Conservation (phyloP, 331 rosid species). For the Telfairia occidentalis region DNA sequence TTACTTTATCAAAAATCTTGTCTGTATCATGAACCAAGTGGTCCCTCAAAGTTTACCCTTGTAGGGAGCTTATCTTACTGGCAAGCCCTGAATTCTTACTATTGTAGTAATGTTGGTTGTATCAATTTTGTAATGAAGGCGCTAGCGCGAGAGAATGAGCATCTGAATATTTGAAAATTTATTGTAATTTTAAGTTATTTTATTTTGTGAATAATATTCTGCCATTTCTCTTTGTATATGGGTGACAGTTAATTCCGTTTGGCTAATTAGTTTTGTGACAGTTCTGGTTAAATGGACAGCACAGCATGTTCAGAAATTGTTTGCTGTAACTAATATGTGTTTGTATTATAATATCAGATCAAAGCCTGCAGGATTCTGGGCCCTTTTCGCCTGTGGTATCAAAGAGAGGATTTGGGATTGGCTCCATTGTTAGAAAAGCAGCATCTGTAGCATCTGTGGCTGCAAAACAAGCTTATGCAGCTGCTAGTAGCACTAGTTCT, state of each 20-base stretch:
- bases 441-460: slow-evolving; percentile 84
- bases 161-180: neutral
- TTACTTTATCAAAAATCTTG: neutral
- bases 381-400: slow-evolving; percentile 77
- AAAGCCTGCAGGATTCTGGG: slow-evolving; percentile 68
- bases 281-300: neutral
- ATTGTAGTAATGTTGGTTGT: neutral
- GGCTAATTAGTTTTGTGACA: neutral
- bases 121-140: neutral
- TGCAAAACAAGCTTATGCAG: slow-evolving; percentile 82
- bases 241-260: neutral
- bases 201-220: neutral
- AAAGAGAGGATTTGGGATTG: slow-evolving; percentile 66
- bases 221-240: neutral
- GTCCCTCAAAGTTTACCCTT: neutral
- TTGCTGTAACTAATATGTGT: slow-evolving; percentile 20
- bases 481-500: slow-evolving; percentile 49
- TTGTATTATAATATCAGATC: slow-evolving; percentile 51
- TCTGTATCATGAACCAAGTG: neutral
- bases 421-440: slow-evolving; percentile 73
- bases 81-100: neutral
- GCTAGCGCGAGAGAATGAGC: neutral
- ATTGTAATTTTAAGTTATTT: neutral
- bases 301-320: slow-evolving; percentile 12
- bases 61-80: neutral